Percentiles rank a stretch among this genome's conserved stretches.
phyloP scores from a whole-genome alignment of 495 filamentous ascomycete genomes.

The Parathielavia hyrcaniae region DNA sequence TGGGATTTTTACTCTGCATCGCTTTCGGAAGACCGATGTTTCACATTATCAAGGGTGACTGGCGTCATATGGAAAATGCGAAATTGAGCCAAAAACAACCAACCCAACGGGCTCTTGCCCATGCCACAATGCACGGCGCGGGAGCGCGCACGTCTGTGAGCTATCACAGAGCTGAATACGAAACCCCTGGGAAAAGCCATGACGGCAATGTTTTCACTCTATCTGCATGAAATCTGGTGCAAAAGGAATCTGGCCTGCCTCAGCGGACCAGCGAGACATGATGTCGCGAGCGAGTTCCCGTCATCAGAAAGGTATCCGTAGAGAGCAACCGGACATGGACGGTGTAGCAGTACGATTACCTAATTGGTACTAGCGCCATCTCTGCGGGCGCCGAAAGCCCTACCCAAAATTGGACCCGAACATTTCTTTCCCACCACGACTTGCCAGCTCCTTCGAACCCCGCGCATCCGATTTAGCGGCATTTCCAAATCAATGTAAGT shows the following conservation, averaged over 20 bases:
- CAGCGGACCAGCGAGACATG: not conserved
- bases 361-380: conserved; percentile 21
- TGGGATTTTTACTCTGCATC: conserved; percentile 43
- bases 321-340: not conserved
- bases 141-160: conserved; percentile 14
- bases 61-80: conserved; percentile 45
- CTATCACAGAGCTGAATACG: conserved; percentile 9
- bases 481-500: conserved; percentile 33
- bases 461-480: conserved; percentile 30
- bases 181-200: conserved; percentile 10
- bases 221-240: not conserved
- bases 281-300: not conserved
- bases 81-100: conserved; percentile 34
- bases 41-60: conserved; percentile 41
- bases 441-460: conserved; percentile 22
- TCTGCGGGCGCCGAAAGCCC: conserved; percentile 25
- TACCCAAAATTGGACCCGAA: conserved; percentile 32
- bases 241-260: not conserved
- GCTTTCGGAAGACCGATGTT: conserved; percentile 50
- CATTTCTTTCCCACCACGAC: conserved; percentile 32
- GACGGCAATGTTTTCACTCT: conserved; percentile 10
- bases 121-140: conserved; percentile 10
- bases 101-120: conserved; percentile 16
- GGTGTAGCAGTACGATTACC: conserved; percentile 12
- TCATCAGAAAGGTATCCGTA: too few relatives aligned